phyloP scores from a whole-genome alignment of 192 early-diverging fungal genomes.

The Coemansia sp. region DNA sequence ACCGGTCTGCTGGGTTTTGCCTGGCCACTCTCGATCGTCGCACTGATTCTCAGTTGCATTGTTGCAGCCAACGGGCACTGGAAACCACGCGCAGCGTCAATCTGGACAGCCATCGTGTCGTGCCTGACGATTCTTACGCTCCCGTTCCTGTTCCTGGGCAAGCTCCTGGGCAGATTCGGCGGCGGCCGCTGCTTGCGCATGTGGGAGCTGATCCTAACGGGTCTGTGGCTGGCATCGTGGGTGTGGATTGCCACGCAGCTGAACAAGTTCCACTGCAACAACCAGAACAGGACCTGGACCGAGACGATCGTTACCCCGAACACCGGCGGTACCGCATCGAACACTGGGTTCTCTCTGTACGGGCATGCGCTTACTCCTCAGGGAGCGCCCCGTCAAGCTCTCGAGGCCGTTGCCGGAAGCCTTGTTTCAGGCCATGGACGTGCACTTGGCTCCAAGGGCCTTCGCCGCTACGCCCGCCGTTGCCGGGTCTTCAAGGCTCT shows the following conservation, averaged over 20 bases:
- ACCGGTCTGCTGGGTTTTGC: slow-evolving; percentile 31
- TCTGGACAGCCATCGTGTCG: slow-evolving; percentile 50
- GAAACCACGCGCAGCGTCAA: slow-evolving; percentile 54
- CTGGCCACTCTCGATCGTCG: slow-evolving; percentile 45
- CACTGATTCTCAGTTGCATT: slow-evolving; percentile 43
- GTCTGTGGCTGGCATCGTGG: slow-evolving; percentile 52
- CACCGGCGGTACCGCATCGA: slow-evolving; percentile 8
- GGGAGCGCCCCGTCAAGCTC: slow-evolving; percentile 32
- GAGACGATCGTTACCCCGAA: neutral
- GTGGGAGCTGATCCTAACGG: slow-evolving; percentile 51
- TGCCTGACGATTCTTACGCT: slow-evolving; percentile 44
- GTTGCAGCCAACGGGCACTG: slow-evolving; percentile 55
- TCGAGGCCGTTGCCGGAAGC: slow-evolving; percentile 12
- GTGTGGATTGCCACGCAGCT: slow-evolving; percentile 55
- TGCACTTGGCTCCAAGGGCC: slow-evolving; percentile 33
- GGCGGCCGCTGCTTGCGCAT: slow-evolving; percentile 45
- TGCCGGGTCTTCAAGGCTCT: slow-evolving; percentile 54
- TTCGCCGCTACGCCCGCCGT: slow-evolving; percentile 36
- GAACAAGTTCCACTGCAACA: slow-evolving; percentile 52
- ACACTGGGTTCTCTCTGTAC: slow-evolving; percentile 46
- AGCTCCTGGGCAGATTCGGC: slow-evolving; percentile 32
- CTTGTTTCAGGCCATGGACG: slow-evolving; percentile 20
- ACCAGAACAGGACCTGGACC: slow-evolving; percentile 8
- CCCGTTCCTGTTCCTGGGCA: slow-evolving; percentile 44
- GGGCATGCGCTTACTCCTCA: slow-evolving; percentile 47